Evolutionary conservation across 2,329 filamentous ascomycete genomes (phyloP), one percentile per base, ranked within the genome.

Genomic region (Metarhizium sp.): DNA sequence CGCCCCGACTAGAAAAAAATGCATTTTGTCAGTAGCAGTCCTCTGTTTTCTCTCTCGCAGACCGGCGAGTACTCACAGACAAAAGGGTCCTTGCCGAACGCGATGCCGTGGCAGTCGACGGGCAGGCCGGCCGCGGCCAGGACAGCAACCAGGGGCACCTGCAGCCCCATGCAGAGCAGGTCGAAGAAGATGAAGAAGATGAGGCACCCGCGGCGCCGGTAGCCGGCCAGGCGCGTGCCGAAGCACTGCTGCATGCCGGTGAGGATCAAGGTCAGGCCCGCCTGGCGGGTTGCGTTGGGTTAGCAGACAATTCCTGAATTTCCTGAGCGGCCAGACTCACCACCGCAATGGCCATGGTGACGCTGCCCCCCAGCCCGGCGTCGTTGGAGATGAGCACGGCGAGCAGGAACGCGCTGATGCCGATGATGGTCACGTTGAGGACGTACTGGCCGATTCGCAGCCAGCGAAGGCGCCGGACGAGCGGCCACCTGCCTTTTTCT

Each of bases 101-200:
- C 42, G n/a, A 47, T 16, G 11, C 51, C 51, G 18, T 47, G 40
- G 51, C 51, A 52, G 20, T 45, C 46, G 8, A 13, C 10, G 1
- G 51, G 51, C 11, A 52, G 29, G 16, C 51, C 51, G 14, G 51
- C 51, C 0, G 36, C 14, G 14, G 40, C 40, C 29, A 52, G 51
- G 38, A 52, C 51, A 16, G 42, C 38, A 10, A 52, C 30, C 25
- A 32, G 4, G 20, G 51, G 51, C 18, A 52, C n/a, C 18, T 52
- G 42, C 20, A 52, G 40, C 11, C 25, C 25, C 11, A 46, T n/a
- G 51, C 51, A 52, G 40, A 46, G 7, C 14, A 34, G 8, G 29
- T 52, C 51, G 14, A 52, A 46, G 51, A 52, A 34, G 51, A 52
- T 36, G 51, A 52, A 52, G 38, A 32, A 18, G 13, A 32, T 32